Conservation (phyloP, 768 basidiomycete genomes). For the Termitomyces sp. region DNA sequence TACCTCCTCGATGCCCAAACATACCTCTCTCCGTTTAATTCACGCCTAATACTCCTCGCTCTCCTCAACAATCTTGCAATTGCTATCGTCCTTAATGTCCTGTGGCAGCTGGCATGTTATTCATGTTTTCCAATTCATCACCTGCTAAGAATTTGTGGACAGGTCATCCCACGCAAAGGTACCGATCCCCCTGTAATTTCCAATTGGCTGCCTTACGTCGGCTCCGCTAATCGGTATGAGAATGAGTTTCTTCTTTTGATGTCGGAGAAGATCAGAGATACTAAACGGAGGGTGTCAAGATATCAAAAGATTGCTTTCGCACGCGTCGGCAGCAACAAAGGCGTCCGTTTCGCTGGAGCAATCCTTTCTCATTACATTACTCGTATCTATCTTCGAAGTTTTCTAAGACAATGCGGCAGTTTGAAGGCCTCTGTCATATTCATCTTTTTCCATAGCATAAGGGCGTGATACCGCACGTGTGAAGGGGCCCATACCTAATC, state of each 20-base stretch:
- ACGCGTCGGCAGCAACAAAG: not conserved
- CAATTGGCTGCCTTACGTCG: constrained; percentile 86
- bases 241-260: constrained; percentile 77
- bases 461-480: constrained; percentile 1
- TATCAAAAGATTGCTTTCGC: not conserved
- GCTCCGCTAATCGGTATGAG: constrained; percentile 86
- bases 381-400: not conserved
- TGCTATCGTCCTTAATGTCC: constrained; percentile 64
- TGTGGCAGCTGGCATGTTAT: constrained; percentile 71
- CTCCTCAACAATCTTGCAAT: constrained; percentile 66
- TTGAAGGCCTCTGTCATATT: not conserved
- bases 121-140: not conserved
- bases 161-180: constrained; percentile 66
- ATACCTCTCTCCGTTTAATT: constrained; percentile 25
- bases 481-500: not conserved
- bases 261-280: constrained; percentile 62
- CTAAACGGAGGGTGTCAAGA: too few species aligned
- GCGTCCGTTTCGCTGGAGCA: not conserved
- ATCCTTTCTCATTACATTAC: not conserved
- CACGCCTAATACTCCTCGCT: constrained; percentile 8
- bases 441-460: not conserved
- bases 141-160: not conserved
- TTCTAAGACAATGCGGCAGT: too few species aligned
- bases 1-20: constrained; percentile 36
- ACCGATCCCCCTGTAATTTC: constrained; percentile 87